These are phyloP conservation scores for Diophrys sp. DNA, from an alignment of 73 alveolate genomes.

Conservation along the genomic window DNA sequence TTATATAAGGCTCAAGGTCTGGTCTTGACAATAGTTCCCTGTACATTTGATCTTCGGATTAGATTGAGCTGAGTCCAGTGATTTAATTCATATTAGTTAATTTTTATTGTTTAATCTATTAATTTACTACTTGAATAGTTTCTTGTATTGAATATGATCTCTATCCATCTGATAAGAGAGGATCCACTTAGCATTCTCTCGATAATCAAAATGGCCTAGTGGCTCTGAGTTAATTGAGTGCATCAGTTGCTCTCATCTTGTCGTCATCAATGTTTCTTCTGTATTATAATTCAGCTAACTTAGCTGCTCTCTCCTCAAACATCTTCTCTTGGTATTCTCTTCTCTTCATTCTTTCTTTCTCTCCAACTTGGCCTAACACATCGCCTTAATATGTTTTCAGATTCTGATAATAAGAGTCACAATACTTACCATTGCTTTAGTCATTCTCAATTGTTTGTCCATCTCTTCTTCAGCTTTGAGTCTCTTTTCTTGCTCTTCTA, in stretches of 20 bases:
- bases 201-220: constrained; percentile 24
- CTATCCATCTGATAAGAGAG: too few species aligned
- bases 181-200: too few species aligned
- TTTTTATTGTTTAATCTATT: too few species aligned
- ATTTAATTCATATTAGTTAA: too few species aligned
- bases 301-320: constrained; percentile 44
- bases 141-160: too few species aligned
- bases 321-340: constrained; percentile 25
- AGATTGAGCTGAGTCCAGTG: too few species aligned
- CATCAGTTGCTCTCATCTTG: constrained; percentile 11
- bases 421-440: not conserved
- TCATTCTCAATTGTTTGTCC: not conserved
- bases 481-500: constrained; percentile 11
- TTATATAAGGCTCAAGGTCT: too few species aligned
- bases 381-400: not conserved
- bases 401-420: not conserved
- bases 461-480: not conserved
- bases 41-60: too few species aligned
- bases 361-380: constrained; percentile 26
- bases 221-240: constrained; percentile 20
- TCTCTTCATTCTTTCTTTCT: constrained; percentile 19
- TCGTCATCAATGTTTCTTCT: constrained; percentile 24
- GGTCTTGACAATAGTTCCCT: too few species aligned
- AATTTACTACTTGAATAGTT: too few species aligned
- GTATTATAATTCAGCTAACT: constrained; percentile 38